These are phyloP conservation scores for Capsicum pubescens DNA, from an alignment of 257 asterid genomes.

Conservation along the genomic window DNA sequence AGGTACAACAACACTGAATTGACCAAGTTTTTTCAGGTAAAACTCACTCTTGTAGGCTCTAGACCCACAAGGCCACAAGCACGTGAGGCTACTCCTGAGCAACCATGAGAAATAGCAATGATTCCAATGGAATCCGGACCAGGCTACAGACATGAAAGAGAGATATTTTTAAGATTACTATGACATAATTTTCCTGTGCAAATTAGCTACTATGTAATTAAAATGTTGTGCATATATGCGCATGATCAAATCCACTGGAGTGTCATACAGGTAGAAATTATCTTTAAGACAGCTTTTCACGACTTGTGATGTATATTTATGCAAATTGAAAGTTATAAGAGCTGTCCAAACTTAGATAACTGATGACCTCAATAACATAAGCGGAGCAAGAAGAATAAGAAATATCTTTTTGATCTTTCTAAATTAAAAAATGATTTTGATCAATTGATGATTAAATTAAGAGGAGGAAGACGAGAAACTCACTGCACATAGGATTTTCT, in stretches of 20 bases:
- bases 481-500: background rate
- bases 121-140: constrained; percentile 75
- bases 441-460: background rate
- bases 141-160: constrained; percentile 50
- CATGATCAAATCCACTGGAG: background rate
- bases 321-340: background rate
- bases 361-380: background rate
- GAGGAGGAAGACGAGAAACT: background rate
- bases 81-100: constrained; percentile 91
- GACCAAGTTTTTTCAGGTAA: background rate
- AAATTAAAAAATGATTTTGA: background rate
- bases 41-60: constrained; percentile 90
- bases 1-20: background rate
- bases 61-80: constrained; percentile 98
- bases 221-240: background rate
- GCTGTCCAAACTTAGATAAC: background rate
- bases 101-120: constrained; percentile 63
- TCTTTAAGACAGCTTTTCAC: background rate
- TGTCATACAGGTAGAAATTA: background rate
- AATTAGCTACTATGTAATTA: background rate
- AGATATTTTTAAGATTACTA: background rate
- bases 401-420: background rate
- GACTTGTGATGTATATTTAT: background rate
- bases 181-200: background rate
- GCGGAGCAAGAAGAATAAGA: background rate